Percentiles rank a stretch among this genome's conserved stretches.
Evolutionary conservation across 768 basidiomycete genomes (phyloP).

Genomic region (Obba rivulosa): DNA sequence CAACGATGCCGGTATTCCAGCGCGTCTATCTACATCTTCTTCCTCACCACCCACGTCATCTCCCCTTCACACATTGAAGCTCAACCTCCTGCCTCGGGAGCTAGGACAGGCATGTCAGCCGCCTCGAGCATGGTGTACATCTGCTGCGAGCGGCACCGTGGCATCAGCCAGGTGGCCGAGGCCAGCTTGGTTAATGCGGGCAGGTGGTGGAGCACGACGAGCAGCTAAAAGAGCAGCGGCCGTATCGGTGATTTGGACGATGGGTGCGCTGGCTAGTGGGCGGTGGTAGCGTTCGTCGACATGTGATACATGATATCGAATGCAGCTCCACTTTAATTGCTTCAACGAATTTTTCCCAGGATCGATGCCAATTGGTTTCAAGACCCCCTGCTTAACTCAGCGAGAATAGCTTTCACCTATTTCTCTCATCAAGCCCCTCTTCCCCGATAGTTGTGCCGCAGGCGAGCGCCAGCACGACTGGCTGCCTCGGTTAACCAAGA

Average conservation of each 20-base stretch:
- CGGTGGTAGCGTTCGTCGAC: neutral
- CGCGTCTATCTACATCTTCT: conserved; percentile 51
- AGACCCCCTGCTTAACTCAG: too few species aligned
- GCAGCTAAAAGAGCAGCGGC: conserved; percentile 82
- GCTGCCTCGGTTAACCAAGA: too few species aligned
- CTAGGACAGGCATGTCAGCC: conserved; percentile 65
- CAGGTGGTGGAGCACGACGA: conserved; percentile 73
- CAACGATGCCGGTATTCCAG: conserved; percentile 59
- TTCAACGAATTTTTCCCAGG: too few species aligned
- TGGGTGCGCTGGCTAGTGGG: neutral
- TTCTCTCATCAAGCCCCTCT: too few species aligned
- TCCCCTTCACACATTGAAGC: conserved; percentile 35
- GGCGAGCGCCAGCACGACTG: too few species aligned
- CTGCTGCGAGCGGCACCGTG: conserved; percentile 73
- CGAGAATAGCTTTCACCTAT: too few species aligned
- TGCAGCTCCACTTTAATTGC: too few species aligned
- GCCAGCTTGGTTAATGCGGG: conserved; percentile 65
- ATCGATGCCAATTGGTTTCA: too few species aligned
- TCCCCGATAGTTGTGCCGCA: too few species aligned
- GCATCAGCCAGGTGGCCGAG: conserved; percentile 54
- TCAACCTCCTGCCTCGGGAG: conserved; percentile 49
- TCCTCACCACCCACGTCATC: conserved; percentile 47
- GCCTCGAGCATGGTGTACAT: conserved; percentile 77
- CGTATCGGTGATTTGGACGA: conserved; percentile 75
- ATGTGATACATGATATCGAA: too few species aligned